Conservation (phyloP, 306 rosid species). For the Boehmeria nivea region DNA sequence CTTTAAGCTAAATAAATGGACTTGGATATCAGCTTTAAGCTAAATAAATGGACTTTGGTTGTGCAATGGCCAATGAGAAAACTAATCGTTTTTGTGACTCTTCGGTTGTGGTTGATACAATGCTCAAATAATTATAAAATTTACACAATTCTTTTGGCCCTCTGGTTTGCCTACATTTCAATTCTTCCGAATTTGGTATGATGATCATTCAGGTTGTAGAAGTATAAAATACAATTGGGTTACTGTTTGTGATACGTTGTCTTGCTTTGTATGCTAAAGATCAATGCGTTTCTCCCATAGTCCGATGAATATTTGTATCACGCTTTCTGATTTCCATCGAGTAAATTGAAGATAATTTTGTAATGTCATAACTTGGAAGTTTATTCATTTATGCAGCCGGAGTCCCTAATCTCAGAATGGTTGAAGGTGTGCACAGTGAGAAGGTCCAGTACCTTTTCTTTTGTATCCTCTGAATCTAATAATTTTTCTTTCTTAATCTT, state of each 20-base stretch:
- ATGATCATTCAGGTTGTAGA: no score
- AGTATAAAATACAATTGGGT: no score
- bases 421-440: conserved; percentile 77
- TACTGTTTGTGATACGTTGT: no score
- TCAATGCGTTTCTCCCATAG: no score
- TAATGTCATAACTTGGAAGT: conserved; percentile 8
- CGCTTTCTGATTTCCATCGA: background rate
- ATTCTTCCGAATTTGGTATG: no score
- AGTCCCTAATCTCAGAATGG: conserved; percentile 70
- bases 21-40: background rate
- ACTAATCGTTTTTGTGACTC: background rate
- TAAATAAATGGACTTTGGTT: background rate
- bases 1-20: background rate
- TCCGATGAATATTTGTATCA: background rate
- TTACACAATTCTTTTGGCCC: no score
- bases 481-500: conserved; percentile 2
- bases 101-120: no score
- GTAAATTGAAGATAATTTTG: background rate
- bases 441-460: conserved; percentile 49
- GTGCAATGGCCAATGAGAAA: no score
- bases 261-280: no score
- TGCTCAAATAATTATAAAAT: no score
- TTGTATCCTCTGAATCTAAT: conserved; percentile 17
- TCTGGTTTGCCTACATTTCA: no score
- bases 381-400: conserved; percentile 42